These are phyloP conservation scores for Neurospora discreta DNA, from an alignment of 495 filamentous ascomycete genomes.

Conservation along the genomic window DNA sequence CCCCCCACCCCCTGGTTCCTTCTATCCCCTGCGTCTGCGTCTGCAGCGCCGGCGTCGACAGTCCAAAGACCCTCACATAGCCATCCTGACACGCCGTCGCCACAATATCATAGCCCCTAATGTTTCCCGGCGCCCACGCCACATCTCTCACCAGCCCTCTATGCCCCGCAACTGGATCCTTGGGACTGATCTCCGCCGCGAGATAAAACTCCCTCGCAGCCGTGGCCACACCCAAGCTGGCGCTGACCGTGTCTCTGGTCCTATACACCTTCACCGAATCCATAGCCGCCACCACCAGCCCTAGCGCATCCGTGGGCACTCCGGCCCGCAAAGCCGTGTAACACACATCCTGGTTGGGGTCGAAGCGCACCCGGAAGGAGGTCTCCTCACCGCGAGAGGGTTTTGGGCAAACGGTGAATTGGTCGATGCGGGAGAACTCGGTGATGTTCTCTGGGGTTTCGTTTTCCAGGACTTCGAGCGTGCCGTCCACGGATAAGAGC, in stretches of 20 bases:
- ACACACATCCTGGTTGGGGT: conserved; percentile 70
- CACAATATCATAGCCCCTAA: conserved; percentile 76
- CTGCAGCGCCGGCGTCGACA: conserved; percentile 45
- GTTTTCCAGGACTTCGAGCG: conserved; percentile 73
- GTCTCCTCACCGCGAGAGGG: conserved; percentile 63
- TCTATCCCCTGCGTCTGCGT: not conserved
- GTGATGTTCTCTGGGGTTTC: conserved; percentile 71
- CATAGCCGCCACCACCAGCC: conserved; percentile 75
- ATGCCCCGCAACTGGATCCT: conserved; percentile 27
- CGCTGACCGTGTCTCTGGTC: conserved; percentile 48
- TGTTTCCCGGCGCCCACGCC: conserved; percentile 83
- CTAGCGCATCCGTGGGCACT: conserved; percentile 59
- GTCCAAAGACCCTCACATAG: conserved; percentile 69
- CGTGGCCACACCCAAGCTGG: conserved; percentile 37
- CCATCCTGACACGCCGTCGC: conserved; percentile 92
- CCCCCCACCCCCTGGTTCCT: not conserved
- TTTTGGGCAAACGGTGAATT: conserved; percentile 47
- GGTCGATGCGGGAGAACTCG: conserved; percentile 64
- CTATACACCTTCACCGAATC: conserved; percentile 69
- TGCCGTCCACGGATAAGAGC: conserved; percentile 68
- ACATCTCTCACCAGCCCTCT: conserved; percentile 76
- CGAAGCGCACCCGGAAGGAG: conserved; percentile 73
- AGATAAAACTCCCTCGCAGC: conserved; percentile 59
- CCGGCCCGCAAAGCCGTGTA: conserved; percentile 67
- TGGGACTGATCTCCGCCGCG: conserved; percentile 55